These are phyloP conservation scores for Cavenderia fasciculata DNA, from an alignment of 78 protist species.

Conservation along the genomic window DNA sequence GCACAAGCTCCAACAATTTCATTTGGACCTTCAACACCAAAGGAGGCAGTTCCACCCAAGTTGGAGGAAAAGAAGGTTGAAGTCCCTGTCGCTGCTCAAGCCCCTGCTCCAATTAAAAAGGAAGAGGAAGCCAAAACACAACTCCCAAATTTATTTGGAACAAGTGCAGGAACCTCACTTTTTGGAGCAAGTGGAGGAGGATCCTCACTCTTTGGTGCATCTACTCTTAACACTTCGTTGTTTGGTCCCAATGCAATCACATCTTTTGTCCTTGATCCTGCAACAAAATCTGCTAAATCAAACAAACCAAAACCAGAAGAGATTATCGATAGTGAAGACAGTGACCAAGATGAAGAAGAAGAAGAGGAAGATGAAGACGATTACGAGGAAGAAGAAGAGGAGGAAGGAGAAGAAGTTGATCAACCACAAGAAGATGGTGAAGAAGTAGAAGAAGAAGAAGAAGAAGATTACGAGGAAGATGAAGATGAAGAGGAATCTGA, in stretches of 20 bases:
- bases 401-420: not conserved
- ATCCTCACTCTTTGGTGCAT: too few species aligned
- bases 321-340: not conserved
- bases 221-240: too few species aligned
- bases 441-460: not conserved
- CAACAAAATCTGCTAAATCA: too few species aligned
- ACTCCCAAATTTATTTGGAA: conserved; percentile 15
- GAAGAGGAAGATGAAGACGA: conserved; percentile 1
- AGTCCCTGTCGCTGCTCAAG: conserved; percentile 18
- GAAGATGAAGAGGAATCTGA: not conserved
- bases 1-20: too few species aligned
- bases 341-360: conserved; percentile 6
- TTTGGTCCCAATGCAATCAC: too few species aligned
- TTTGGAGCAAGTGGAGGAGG: too few species aligned
- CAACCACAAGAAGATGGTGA: not conserved
- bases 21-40: conserved; percentile 14
- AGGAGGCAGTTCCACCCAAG: conserved; percentile 20
- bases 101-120: conserved; percentile 19
- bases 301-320: too few species aligned
- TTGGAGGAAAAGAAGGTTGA: too few species aligned
- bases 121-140: not conserved
- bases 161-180: not conserved
- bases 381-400: not conserved
- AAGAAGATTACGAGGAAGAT: not conserved
- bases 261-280: too few species aligned